Conservation (phyloP, 2,329 filamentous ascomycete genomes). For the Phaeosphaeria sp. region DNA sequence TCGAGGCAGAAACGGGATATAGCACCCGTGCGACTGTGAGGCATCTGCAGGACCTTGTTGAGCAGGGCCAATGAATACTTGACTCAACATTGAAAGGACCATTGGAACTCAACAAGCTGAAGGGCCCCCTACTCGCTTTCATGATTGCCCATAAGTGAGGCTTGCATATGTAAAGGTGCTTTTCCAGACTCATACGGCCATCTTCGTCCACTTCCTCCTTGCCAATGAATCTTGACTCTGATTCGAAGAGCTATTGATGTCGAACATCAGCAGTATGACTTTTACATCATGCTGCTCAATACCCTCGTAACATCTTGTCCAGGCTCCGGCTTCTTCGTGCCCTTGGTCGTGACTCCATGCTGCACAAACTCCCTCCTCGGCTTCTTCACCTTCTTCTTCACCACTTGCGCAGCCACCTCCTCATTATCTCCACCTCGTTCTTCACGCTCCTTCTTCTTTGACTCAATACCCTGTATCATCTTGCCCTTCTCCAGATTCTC, state of each 20-base stretch:
- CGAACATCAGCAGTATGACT: too few species aligned
- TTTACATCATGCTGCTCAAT: conserved; percentile 47
- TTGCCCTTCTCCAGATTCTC: conserved; percentile 80
- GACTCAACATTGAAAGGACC: too few species aligned
- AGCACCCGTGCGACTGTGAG: conserved; percentile 36
- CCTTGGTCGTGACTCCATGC: conserved; percentile 59
- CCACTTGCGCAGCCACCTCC: conserved; percentile 11
- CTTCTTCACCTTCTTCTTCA: conserved; percentile 6
- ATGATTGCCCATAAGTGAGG: too few species aligned
- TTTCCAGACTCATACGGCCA: too few species aligned
- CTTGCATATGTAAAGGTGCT: too few species aligned
- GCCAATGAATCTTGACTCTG: too few species aligned
- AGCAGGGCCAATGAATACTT: conserved; percentile 11
- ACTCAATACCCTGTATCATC: conserved; percentile 70
- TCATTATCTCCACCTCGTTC: conserved; percentile 18
- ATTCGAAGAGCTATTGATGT: too few species aligned
- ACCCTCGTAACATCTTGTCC: conserved; percentile 43
- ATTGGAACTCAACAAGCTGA: too few species aligned
- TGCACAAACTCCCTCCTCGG: conserved; percentile 69
- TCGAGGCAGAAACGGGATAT: conserved; percentile 42
- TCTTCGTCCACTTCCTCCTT: too few species aligned
- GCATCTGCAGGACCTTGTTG: conserved; percentile 34
- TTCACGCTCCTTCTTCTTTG: conserved; percentile 53
- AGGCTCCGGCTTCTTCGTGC: conserved; percentile 39
- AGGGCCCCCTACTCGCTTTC: too few species aligned